Evolutionary conservation across 179 eudicot species (phyloP).

Genomic region (Heliamphora pulchella): DNA sequence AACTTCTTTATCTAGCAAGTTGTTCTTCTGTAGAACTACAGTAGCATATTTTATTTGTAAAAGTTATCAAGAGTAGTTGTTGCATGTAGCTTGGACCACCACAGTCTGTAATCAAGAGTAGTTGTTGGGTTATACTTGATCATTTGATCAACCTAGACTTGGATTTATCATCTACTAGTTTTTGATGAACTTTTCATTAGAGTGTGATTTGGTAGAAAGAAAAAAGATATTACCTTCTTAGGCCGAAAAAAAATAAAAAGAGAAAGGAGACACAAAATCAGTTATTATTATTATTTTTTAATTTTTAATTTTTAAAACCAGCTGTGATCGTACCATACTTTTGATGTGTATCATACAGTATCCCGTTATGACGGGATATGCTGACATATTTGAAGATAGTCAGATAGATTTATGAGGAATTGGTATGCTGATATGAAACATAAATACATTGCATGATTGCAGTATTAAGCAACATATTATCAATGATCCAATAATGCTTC

Average conservation of each 20-base stretch:
- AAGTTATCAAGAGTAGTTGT: neutral
- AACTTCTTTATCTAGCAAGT: neutral
- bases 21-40: neutral
- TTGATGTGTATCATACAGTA: neutral
- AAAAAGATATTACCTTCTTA: neutral
- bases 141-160: neutral
- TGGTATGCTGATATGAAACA: no score
- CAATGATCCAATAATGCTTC: neutral
- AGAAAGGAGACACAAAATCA: neutral
- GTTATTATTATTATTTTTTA: neutral
- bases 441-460: neutral
- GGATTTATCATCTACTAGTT: neutral
- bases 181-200: neutral
- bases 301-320: neutral
- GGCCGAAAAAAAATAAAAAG: neutral
- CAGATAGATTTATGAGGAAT: neutral
- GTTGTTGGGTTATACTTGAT: neutral
- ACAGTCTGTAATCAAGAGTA: neutral
- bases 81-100: neutral
- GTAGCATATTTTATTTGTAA: neutral
- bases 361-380: neutral
- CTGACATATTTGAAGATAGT: neutral
- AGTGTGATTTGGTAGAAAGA: neutral
- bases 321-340: no score
- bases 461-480: neutral